Percentiles rank a stretch among this genome's conserved stretches.
These are phyloP conservation scores for Saccharum hybrid DNA, from an alignment of 202 grass and related monocot species.

Conservation along the genomic window DNA sequence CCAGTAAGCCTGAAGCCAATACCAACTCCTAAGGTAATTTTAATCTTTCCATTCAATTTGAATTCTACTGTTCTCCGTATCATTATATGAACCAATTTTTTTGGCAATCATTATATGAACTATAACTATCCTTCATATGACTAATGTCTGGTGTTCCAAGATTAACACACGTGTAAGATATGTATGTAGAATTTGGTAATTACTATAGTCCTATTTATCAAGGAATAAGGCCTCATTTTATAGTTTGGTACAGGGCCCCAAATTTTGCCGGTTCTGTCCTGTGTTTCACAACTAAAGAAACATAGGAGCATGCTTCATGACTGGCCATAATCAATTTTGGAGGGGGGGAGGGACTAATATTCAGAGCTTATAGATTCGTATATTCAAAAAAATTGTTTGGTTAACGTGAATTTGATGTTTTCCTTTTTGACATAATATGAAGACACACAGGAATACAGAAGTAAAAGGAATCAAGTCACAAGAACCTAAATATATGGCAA, in stretches of 20 bases:
- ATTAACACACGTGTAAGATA: not conserved
- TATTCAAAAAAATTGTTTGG: not conserved
- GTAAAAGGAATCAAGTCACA: not conserved
- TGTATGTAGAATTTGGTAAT: not conserved
- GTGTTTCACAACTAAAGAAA: too few species aligned
- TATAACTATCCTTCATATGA: not conserved
- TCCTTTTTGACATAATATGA: not conserved
- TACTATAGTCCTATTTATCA: not conserved
- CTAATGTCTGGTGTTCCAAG: too few species aligned
- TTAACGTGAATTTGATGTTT: not conserved
- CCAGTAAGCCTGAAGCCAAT: not conserved
- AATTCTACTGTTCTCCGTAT: not conserved
- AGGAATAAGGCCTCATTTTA: not conserved
- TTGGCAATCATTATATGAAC: not conserved
- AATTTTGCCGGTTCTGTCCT: too few species aligned
- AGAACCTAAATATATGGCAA: not conserved
- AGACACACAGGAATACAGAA: not conserved
- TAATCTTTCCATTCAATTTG: not conserved
- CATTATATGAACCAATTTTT: not conserved
- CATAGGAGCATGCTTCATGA: not conserved
- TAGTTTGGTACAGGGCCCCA: not conserved
- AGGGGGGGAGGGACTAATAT: too few species aligned
- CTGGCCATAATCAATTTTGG: not conserved
- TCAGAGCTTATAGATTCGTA: not conserved
- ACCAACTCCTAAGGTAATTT: not conserved